Conservation (phyloP, 192 early-diverging fungal genomes). For the Anaeromyces robustus region DNA sequence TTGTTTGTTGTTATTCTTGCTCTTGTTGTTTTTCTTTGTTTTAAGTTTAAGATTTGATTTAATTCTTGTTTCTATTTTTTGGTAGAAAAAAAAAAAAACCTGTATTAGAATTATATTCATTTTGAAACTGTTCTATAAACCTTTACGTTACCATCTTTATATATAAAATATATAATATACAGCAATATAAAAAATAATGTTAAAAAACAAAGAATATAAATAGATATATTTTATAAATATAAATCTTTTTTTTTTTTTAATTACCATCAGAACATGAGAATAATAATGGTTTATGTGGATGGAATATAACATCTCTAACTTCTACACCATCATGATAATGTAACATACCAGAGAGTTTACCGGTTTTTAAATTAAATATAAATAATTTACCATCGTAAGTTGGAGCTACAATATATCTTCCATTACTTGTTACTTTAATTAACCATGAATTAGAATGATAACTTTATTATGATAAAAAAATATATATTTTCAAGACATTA, state of each 20-base stretch:
- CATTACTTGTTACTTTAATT: constrained; percentile 75
- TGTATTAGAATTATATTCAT: too few species aligned
- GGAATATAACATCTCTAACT: constrained; percentile 84
- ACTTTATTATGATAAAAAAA: constrained; percentile 13
- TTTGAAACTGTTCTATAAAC: too few species aligned
- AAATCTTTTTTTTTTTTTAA: not conserved
- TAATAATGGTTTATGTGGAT: constrained; percentile 59
- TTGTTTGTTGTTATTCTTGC: too few species aligned
- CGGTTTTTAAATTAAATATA: constrained; percentile 61
- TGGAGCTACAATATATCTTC: constrained; percentile 75
- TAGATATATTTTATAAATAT: not conserved
- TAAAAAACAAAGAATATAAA: not conserved
- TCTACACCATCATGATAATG: constrained; percentile 76
- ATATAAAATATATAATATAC: not conserved
- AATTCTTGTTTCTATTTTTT: too few species aligned
- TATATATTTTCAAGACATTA: too few species aligned
- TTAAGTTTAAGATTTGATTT: too few species aligned
- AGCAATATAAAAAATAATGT: not conserved
- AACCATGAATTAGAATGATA: constrained; percentile 88
- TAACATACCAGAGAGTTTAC: constrained; percentile 57
- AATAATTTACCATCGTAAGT: constrained; percentile 80
- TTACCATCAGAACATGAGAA: constrained; percentile 77
- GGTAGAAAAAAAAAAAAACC: too few species aligned
- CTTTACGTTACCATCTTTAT: too few species aligned
- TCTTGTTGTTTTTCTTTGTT: too few species aligned